Percentiles rank a stretch among this genome's conserved stretches.
Evolutionary conservation across 306 rosid genomes (phyloP).

Genomic region (Citrullus mucosospermus): DNA sequence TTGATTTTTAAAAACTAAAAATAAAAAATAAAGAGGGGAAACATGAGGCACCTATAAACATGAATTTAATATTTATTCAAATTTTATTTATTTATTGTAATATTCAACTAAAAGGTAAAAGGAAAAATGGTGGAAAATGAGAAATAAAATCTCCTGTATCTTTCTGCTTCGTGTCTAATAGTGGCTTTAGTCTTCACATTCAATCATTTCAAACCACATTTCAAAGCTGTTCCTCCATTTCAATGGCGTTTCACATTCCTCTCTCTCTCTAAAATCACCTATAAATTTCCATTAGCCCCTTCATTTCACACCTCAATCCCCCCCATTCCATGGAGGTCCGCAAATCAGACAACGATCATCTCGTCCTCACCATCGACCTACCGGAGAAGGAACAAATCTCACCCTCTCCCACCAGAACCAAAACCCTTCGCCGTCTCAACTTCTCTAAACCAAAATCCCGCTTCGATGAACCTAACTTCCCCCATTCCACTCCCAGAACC

Average conservation of each 20-base stretch:
- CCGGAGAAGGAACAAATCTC: constrained; percentile 2
- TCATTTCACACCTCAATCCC: background rate
- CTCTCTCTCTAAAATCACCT: background rate
- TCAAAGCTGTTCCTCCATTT: background rate
- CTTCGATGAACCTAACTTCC: constrained; percentile 22
- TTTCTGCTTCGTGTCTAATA: background rate
- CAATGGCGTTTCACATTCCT: background rate
- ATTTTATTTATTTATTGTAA: too few relatives aligned
- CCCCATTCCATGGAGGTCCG: background rate
- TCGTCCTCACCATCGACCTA: constrained; percentile 21
- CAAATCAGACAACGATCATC: constrained; percentile 9
- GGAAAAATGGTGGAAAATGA: background rate
- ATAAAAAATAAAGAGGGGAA: too few relatives aligned
- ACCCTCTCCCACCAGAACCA: constrained; percentile 7
- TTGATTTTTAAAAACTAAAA: too few relatives aligned
- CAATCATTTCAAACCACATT: background rate
- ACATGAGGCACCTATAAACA: too few relatives aligned
- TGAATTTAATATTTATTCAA: too few relatives aligned
- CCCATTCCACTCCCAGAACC: constrained; percentile 10
- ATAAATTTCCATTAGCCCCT: background rate
- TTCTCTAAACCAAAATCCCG: constrained; percentile 37
- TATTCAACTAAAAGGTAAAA: too few relatives aligned
- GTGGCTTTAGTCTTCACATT: background rate
- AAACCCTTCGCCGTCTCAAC: constrained; percentile 21
- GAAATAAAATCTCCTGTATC: background rate